Base-by-base conservation (phyloP, 768 basidiomycete species). In the Lactifluus piperatus region DNA sequence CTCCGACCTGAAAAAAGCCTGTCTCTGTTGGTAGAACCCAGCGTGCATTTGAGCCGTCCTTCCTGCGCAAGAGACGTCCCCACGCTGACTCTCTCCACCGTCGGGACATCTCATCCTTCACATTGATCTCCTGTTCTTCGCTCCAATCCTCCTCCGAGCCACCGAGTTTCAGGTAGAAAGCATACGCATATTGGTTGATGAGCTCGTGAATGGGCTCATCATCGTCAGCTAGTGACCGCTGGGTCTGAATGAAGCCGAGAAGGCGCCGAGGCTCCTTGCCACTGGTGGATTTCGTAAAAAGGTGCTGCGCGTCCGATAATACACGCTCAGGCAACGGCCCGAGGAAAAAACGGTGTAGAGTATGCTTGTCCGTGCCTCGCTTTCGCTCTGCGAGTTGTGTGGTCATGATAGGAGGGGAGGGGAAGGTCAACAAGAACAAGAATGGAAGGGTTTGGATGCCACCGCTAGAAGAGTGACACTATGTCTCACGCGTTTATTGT, bases 321-420 rank as follows among this genome's bases (percentile, higher is more conserved):
- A 82, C 75, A 56, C 77, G 80, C 66, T 85, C 82, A 13, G 88
- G 88, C 75, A 91, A 77, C 4, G 89, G 86, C 0, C 90, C 90
- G 45, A 92, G 75, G 71, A 91, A 91, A 53, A 85, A 69, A 30
- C 90, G 79, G 55, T 75, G 75, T 59, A 73, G 74, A 29, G 65
- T 68, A 69, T 78, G 74, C n/a, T 62, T 60, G 29, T 67, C 70
- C 52, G 56, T 18, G 16, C 24, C 18, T 32, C 32, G 58, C 22
- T 34, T 46, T 14, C 16, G 22, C 41, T 65, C 46, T 18, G 49
- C 22, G 11, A 46, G 41, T 37, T 64, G 51, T 5, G 55, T 41
- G 53, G 29, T n/a, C 39, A 51, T 63, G 30, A 57, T 62, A 36
- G 57, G 52, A 34, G 3, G 13, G 22, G 60, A 62, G 18, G 57